Percentiles rank a stretch among this genome's conserved stretches.
Evolutionary conservation across 2,329 filamentous ascomycete species (phyloP).

Genomic region (Cladosporium sp.): DNA sequence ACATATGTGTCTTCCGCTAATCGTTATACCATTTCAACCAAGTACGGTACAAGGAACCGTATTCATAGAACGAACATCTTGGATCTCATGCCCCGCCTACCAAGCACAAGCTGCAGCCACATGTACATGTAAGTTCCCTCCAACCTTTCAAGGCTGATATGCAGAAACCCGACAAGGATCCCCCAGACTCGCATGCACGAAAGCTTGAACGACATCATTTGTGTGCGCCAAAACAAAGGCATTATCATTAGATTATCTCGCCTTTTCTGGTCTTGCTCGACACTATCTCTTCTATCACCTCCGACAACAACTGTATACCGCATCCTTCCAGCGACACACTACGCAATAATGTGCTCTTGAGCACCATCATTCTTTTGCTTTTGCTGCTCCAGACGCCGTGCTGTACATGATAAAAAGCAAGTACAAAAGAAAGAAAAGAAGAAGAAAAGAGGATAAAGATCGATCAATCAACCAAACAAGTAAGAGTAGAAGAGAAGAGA

Average conservation of each 20-base stretch:
- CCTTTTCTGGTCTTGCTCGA: neutral
- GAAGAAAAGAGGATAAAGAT: neutral
- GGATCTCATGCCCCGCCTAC: too few species aligned
- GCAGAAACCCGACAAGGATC: neutral
- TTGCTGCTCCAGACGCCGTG: constrained; percentile 1
- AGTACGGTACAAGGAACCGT: too few species aligned
- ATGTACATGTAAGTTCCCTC: neutral
- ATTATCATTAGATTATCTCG: neutral
- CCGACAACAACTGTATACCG: neutral
- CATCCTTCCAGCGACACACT: neutral
- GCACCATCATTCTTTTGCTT: neutral
- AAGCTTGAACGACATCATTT: neutral
- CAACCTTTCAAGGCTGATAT: neutral
- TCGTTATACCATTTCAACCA: too few species aligned
- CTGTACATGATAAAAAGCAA: neutral
- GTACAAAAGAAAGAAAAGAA: neutral
- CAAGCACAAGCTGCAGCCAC: neutral
- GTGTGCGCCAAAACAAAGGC: neutral
- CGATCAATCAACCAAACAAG: neutral
- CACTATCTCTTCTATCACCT: neutral
- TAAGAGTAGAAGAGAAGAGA: neutral
- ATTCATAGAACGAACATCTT: too few species aligned
- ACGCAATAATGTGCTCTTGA: constrained; percentile 1
- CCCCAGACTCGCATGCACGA: neutral
- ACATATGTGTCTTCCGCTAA: too few species aligned